Conservation (phyloP, 78 protist species). For the Polysphondylium violaceum region DNA sequence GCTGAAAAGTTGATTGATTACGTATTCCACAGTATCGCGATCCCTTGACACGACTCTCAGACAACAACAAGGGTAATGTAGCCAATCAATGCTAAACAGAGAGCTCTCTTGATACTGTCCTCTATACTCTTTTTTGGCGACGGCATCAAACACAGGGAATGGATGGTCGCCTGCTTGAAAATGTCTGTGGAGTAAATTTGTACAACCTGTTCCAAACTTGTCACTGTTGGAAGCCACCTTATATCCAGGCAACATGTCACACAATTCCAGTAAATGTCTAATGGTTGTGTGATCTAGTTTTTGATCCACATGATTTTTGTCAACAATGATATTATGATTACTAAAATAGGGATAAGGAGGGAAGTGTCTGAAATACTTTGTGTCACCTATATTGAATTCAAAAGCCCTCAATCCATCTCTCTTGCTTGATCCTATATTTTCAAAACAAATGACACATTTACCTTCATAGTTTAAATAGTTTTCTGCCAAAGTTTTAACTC, state of each 20-base stretch:
- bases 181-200: conserved; percentile 52
- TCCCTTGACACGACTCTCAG: conserved; percentile 12
- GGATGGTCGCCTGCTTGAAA: conserved; percentile 68
- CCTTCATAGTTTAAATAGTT: conserved; percentile 55
- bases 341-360: conserved; percentile 72
- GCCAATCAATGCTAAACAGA: conserved; percentile 5
- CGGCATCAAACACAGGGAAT: conserved; percentile 26
- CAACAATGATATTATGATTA: conserved; percentile 56
- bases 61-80: conserved; percentile 66
- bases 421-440: conserved; percentile 56
- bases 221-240: conserved; percentile 68
- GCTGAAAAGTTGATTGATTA: conserved; percentile 1
- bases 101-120: neutral
- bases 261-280: conserved; percentile 37
- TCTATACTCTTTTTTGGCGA: neutral
- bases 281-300: conserved; percentile 15
- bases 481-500: conserved; percentile 2
- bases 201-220: conserved; percentile 60
- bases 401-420: conserved; percentile 56
- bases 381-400: conserved; percentile 22
- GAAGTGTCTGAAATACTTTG: conserved; percentile 35
- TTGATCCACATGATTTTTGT: conserved; percentile 21
- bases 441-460: conserved; percentile 72
- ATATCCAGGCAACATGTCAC: conserved; percentile 54
- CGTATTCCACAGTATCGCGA: neutral